Base-by-base conservation (phyloP, 495 filamentous ascomycete species). In the Penicillium paradoxum region DNA sequence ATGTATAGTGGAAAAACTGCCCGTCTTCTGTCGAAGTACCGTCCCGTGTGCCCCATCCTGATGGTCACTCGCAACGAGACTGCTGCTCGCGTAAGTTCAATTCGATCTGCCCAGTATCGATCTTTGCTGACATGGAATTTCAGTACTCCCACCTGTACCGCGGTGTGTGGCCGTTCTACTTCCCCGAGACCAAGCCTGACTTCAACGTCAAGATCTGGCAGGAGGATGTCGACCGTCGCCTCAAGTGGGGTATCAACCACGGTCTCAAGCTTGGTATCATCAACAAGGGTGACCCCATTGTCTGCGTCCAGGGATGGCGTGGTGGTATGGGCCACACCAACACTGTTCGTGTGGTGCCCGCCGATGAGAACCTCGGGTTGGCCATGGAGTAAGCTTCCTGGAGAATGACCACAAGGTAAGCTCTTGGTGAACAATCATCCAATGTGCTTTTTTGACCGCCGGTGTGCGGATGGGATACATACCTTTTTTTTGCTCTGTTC, bases 301-400 rank as follows among this genome's bases (percentile, higher is more conserved):
- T 97, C 55, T 95, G 95, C 63, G 91, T 98, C 21, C 93, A 98
- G 73, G 93, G 95, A 69, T 98, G 93, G 93, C 83, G 89, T 66
- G 93, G 93, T 60, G 95, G 93, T 49, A 88, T 91, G 85, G 93
- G 93, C 56, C 91, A 98, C 79, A 98, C 93, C 57, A 98, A 97
- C 78, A 97, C 93, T 53, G 86, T 88, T 50, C 85, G 83, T 65
- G 76, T 90, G 51, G 73, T 86, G 36, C 84, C 86, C 45, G 81
- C 81, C 54, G 80, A 82, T 66, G 76, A 84, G 59, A 77, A 87
- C 70, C 83, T 87, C 59, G 71, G 76, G 46, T 73, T 80, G 45
- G 41, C 60, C 55, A 51, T 60, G 33, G 64, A 75, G 62, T 74
- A 72, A 66, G 70, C 56, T 22, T 55, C 37, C 19, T 22, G 38